Percentiles rank a stretch among this genome's conserved stretches.
These are phyloP conservation scores for Neofusicoccum sp. DNA, from an alignment of 2,329 filamentous ascomycete species.

Conservation along the genomic window DNA sequence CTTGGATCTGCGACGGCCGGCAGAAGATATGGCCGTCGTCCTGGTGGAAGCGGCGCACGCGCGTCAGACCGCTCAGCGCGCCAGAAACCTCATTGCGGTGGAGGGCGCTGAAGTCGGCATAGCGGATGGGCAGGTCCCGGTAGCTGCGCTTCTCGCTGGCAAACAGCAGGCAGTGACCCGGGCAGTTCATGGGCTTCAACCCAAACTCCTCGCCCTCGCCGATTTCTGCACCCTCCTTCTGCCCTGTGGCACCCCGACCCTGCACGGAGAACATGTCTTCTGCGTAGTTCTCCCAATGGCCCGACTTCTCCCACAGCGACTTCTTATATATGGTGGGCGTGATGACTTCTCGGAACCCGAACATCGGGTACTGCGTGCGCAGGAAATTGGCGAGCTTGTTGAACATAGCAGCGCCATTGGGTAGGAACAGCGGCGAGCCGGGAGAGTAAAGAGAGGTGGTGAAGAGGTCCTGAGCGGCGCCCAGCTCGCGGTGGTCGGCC, in stretches of 20 bases:
- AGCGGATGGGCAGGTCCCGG: constrained; percentile 82
- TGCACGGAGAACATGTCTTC: constrained; percentile 88
- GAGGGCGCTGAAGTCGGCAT: constrained; percentile 93
- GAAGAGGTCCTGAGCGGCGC: constrained; percentile 68
- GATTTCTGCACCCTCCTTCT: constrained; percentile 45
- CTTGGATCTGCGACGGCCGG: constrained; percentile 68
- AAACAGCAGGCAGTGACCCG: constrained; percentile 88
- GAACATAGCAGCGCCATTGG: constrained; percentile 78
- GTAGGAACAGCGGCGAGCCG: constrained; percentile 80
- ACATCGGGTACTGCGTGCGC: constrained; percentile 77
- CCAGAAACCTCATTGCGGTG: constrained; percentile 96
- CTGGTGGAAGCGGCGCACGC: constrained; percentile 91
- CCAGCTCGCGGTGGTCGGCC: constrained; percentile 52
- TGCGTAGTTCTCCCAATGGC: constrained; percentile 85
- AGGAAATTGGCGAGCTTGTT: constrained; percentile 80
- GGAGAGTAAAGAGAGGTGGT: constrained; percentile 77
- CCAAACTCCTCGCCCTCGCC: constrained; percentile 72
- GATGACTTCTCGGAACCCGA: constrained; percentile 85
- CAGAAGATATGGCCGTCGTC: constrained; percentile 98
- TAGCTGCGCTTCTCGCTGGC: constrained; percentile 81
- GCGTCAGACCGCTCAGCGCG: constrained; percentile 83
- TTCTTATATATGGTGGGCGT: constrained; percentile 91
- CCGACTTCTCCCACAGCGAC: constrained; percentile 79
- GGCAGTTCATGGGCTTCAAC: constrained; percentile 95
- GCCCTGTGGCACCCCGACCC: constrained; percentile 42